Evolutionary conservation across 768 basidiomycete genomes (phyloP), one percentile per base, ranked within the genome.

Genomic region (Naganishia randhawae): DNA sequence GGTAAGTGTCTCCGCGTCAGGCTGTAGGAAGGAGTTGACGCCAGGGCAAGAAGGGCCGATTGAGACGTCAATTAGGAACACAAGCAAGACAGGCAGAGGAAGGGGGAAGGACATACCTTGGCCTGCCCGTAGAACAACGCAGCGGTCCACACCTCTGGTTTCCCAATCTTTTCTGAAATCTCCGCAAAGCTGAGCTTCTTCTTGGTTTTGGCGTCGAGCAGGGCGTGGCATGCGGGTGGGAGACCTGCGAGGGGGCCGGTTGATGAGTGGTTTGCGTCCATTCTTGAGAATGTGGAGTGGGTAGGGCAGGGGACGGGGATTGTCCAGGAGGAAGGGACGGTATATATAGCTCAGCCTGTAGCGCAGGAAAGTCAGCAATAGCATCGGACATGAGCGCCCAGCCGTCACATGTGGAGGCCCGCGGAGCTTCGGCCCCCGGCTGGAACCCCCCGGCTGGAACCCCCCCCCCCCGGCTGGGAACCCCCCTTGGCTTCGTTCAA

Each of bases 131-230:
- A 76, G 66, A 78, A 78, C 11, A 78, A 53, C n/a, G 77, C 75
- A 8, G 77, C 73, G 17, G 75, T 75, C 75, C 75, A 78, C 31
- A 78, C 77, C 71, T 78, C 77, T n/a, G 77, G 77, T 55, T 73
- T 73, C 10, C 69, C 54, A 52, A 78, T 61, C 33, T 70, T 41
- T 19, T 70, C 42, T 14, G 77, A 69, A 45, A 78, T 76, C 55
- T 75, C 65, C 19, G 65, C 70, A 45, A 78, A 78, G 13, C 73
- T 76, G 22, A 75, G 67, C 35, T 71, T 65, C 29, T 63, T 66
- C 33, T 50, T 50, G 2, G 54, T 55, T 37, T 70, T 70, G 22
- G 65, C 64, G 19, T 63, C 61, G 25, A 70, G 65, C 3, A 70
- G 50, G 33, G 51, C 48, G 39, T 70, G 69, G 32, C 69, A 70